phyloP scores from a whole-genome alignment of 768 basidiomycete genomes.

The Boletus eberwhitei region DNA sequence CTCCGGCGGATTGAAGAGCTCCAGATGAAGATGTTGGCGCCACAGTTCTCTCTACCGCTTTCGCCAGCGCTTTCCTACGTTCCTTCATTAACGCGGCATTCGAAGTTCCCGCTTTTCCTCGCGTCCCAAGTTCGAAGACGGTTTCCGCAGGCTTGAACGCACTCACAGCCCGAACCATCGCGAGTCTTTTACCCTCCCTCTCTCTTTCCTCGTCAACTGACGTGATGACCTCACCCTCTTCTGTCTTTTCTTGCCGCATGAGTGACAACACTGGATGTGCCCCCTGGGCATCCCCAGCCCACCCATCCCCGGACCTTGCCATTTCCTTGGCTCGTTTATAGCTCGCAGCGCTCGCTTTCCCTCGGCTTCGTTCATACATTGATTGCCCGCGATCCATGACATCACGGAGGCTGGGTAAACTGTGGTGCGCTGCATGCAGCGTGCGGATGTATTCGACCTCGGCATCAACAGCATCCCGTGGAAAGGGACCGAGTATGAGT shows the following conservation, averaged over 20 bases:
- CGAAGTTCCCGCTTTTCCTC: slow-evolving; percentile 54
- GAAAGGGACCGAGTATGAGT: slow-evolving; percentile 79
- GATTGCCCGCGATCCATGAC: slow-evolving; percentile 87
- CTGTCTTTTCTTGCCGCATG: slow-evolving; percentile 37
- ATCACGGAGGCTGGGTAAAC: slow-evolving; percentile 61
- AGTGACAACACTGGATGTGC: slow-evolving; percentile 66
- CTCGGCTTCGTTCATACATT: slow-evolving; percentile 93
- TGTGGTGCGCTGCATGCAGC: slow-evolving; percentile 61
- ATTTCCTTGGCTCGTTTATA: slow-evolving; percentile 90
- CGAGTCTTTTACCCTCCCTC: slow-evolving; percentile 48
- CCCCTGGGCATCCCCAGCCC: slow-evolving; percentile 59
- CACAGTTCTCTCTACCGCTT: slow-evolving; percentile 52
- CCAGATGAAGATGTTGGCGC: slow-evolving; percentile 28
- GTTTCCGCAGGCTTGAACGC: slow-evolving; percentile 86
- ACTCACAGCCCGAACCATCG: slow-evolving; percentile 70
- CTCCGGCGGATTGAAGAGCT: slow-evolving; percentile 32
- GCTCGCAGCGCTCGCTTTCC: slow-evolving; percentile 81
- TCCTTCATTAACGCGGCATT: slow-evolving; percentile 84
- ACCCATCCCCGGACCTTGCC: slow-evolving; percentile 60
- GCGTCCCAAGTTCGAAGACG: slow-evolving; percentile 82
- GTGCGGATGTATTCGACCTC: slow-evolving; percentile 77
- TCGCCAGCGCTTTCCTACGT: slow-evolving; percentile 72
- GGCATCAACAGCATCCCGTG: slow-evolving; percentile 74
- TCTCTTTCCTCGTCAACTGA: slow-evolving; percentile 35
- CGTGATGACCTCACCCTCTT: slow-evolving; percentile 18